Base-by-base conservation (phyloP, 305 asterid species). In the Andrographis paniculata region DNA sequence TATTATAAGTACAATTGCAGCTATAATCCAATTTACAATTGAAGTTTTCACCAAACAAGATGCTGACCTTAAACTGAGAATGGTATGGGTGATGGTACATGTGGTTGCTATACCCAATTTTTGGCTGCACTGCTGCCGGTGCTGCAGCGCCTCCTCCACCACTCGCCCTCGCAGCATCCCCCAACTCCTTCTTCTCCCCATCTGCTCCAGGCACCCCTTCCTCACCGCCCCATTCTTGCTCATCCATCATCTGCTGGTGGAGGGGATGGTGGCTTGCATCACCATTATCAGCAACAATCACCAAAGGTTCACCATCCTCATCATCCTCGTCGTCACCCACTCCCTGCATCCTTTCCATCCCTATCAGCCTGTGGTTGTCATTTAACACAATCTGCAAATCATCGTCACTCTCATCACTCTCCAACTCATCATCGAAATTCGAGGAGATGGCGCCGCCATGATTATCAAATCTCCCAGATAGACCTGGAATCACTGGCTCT, bases 11-110 rank as follows among this genome's bases (percentile, higher is more conserved):
- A 70, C 71, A 59, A 13, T 54, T 39, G 57, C 69, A 73, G 30
- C 73, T 74, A 74, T 59, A 69, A 78, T 68, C 69, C 70, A 79
- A 58, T 74, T 63, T 65, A 73, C 93, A 64, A 62, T 76, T 65
- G 73, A 76, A 68, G 67, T 64, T 72, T 72, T 77, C 78, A 76
- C 72, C 81, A 56, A 75, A 68, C 84, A 78, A 74, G 77, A 70
- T 72, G 79, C 95, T 91, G 93, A 91, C 99, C 99, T 91, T 91
- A 87, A 83, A 91, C 94, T 87, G 96, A 5, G 96, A 78, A 61
- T 82, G 94, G 60, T 67, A 79, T 1, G 80, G 86, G 58, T 86
- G 92, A 67, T 79, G 87, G 58, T 71, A 83, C 55, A 72, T 64
- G 46, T 83, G 99, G 63, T 60, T 77, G 75, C 69, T 67, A 69